phyloP scores from a whole-genome alignment of 2,329 filamentous ascomycete genomes.

The Penicillium sp. region DNA sequence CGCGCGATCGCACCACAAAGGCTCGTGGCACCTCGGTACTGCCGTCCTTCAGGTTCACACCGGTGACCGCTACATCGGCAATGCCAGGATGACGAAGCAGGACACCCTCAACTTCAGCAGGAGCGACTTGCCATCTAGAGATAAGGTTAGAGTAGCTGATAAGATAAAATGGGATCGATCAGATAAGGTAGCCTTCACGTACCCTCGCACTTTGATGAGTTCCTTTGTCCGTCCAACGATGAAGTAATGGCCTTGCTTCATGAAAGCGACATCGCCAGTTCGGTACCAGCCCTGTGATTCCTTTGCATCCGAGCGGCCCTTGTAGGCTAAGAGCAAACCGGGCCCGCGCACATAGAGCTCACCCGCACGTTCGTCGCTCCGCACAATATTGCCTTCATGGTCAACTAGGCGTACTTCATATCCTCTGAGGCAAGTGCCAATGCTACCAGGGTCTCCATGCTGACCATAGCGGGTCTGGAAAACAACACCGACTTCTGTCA shows the following conservation, averaged over 20 bases:
- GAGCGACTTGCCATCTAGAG: conserved; percentile 50
- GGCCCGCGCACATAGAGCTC: conserved; percentile 47
- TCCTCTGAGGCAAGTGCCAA: conserved; percentile 50
- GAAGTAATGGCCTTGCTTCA: conserved; percentile 40
- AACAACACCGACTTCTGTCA: conserved; percentile 55
- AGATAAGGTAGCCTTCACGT: conserved; percentile 14
- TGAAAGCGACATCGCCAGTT: conserved; percentile 47
- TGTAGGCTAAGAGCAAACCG: conserved; percentile 42
- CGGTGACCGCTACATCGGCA: conserved; percentile 50
- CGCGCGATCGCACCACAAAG: conserved; percentile 46
- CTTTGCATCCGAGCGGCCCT: conserved; percentile 37
- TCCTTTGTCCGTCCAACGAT: conserved; percentile 49
- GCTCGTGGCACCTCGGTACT: conserved; percentile 47
- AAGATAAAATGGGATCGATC: background rate
- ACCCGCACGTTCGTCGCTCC: conserved; percentile 35
- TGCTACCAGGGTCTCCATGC: conserved; percentile 48
- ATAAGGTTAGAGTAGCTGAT: background rate
- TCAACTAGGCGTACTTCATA: conserved; percentile 43
- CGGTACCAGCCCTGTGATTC: conserved; percentile 46
- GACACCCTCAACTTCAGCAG: conserved; percentile 51
- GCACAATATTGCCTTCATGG: conserved; percentile 34
- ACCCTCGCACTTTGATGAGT: conserved; percentile 52
- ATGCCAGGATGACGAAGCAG: conserved; percentile 49
- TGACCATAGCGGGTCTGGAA: conserved; percentile 46
- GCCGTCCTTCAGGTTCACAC: conserved; percentile 40